Conservation (phyloP, 495 filamentous ascomycete genomes). For the Tuber microsphaerosporum region DNA sequence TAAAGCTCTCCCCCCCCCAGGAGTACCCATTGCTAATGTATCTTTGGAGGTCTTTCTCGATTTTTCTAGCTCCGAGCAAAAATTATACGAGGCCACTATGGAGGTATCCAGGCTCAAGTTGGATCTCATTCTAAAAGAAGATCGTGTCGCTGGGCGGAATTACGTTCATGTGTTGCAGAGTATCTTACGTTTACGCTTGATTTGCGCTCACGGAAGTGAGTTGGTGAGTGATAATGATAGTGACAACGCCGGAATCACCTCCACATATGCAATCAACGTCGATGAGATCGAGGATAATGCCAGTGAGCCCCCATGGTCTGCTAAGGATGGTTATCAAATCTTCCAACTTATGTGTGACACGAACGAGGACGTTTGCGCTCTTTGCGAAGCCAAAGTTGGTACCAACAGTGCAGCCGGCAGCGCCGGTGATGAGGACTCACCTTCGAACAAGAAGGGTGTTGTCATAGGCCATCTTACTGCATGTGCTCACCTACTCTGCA, state of each 20-base stretch:
- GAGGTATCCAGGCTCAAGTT: slow-evolving; percentile 51
- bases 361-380: slow-evolving; percentile 60
- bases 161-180: slow-evolving; percentile 85
- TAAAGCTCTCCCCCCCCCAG: slow-evolving; percentile 39
- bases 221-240: slow-evolving; percentile 76
- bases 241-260: slow-evolving; percentile 72
- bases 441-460: slow-evolving; percentile 53
- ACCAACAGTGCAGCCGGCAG: slow-evolving; percentile 38
- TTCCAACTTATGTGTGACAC: slow-evolving; percentile 73
- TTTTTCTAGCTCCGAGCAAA: slow-evolving; percentile 49
- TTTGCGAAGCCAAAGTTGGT: slow-evolving; percentile 58
- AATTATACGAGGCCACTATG: slow-evolving; percentile 53
- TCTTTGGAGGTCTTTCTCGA: slow-evolving; percentile 49
- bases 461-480: slow-evolving; percentile 69
- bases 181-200: slow-evolving; percentile 79
- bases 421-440: slow-evolving; percentile 45
- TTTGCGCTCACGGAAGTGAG: slow-evolving; percentile 87
- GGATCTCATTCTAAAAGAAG: slow-evolving; percentile 51
- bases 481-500: slow-evolving; percentile 78
- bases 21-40: background rate
- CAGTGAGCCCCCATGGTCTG: slow-evolving; percentile 29
- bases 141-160: slow-evolving; percentile 66
- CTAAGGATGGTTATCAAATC: slow-evolving; percentile 70
- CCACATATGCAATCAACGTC: slow-evolving; percentile 75
- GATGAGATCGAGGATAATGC: slow-evolving; percentile 52